Evolutionary conservation across 176 grass and related monocot species (phyloP).

Genomic region (Melocanna baccifera): DNA sequence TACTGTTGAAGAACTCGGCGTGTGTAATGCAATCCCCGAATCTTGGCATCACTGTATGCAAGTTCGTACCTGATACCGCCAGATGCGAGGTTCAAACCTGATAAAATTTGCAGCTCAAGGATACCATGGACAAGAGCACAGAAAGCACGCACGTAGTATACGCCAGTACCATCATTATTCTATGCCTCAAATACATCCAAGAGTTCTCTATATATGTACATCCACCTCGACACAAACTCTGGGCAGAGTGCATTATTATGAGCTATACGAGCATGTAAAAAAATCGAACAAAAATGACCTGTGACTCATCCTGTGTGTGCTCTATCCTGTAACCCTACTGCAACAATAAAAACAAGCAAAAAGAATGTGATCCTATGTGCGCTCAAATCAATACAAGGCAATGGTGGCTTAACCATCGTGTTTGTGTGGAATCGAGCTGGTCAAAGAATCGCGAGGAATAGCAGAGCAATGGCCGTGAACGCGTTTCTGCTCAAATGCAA

Average conservation of each 20-base stretch:
- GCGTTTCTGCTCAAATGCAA: constrained; percentile 1
- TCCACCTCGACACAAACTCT: constrained; percentile 27
- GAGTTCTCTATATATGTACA: constrained; percentile 19
- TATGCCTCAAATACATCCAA: constrained; percentile 7
- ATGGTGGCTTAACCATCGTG: neutral
- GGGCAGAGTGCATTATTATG: constrained; percentile 12
- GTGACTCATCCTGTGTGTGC: constrained; percentile 22
- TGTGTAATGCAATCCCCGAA: neutral
- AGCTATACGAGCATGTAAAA: constrained; percentile 10
- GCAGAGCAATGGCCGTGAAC: constrained; percentile 7
- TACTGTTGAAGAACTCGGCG: neutral
- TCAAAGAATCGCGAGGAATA: constrained; percentile 42
- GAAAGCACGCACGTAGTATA: neutral
- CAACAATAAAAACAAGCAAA: constrained; percentile 21
- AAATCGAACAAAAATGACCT: constrained; percentile 26
- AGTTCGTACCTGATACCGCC: neutral
- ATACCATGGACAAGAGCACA: neutral
- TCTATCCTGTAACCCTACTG: constrained; percentile 35
- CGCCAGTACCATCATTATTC: neutral
- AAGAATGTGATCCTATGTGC: constrained; percentile 30
- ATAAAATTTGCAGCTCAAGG: neutral
- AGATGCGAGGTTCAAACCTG: neutral
- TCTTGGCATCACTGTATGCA: neutral
- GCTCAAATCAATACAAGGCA: constrained; percentile 9
- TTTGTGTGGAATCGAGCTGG: neutral